phyloP scores from a whole-genome alignment of 148 eudicot species.

The Fagopyrum esculentum region DNA sequence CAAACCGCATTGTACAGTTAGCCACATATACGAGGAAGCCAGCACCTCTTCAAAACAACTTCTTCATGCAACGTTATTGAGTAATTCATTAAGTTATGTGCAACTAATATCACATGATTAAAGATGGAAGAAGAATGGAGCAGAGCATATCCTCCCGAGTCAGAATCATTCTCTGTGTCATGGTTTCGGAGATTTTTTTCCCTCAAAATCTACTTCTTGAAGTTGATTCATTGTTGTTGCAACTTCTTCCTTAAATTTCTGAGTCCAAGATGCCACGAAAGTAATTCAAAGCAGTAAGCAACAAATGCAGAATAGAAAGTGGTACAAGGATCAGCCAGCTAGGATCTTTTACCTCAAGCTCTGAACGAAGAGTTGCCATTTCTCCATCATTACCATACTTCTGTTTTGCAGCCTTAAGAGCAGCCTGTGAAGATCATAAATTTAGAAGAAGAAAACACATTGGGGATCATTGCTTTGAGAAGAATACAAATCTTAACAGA shows the following conservation, averaged over 20 bases:
- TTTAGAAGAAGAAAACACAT: not conserved
- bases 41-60: constrained; percentile 96
- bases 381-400: constrained; percentile 84
- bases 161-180: constrained; percentile 93
- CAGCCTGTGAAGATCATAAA: constrained; percentile 45
- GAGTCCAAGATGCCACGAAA: constrained; percentile 6
- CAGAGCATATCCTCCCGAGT: constrained; percentile 95
- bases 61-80: constrained; percentile 55
- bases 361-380: constrained; percentile 54
- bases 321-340: not conserved
- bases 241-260: constrained; percentile 70
- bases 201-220: constrained; percentile 87
- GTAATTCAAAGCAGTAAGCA: not conserved
- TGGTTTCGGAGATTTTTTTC: constrained; percentile 68
- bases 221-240: constrained; percentile 56
- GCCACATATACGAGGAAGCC: constrained; percentile 98
- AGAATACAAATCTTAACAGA: not conserved
- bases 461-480: not conserved
- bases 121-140: constrained; percentile 10
- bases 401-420: constrained; percentile 78
- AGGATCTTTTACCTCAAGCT: constrained; percentile 55
- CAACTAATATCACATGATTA: constrained; percentile 15
- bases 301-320: not conserved
- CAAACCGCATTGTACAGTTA: constrained; percentile 83
- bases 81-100: constrained; percentile 6